A percentile compares a stretch with the other conserved stretches of the same genome.
Evolutionary conservation across 768 basidiomycete genomes (phyloP).

Genomic region (Lactifluus echinatus): DNA sequence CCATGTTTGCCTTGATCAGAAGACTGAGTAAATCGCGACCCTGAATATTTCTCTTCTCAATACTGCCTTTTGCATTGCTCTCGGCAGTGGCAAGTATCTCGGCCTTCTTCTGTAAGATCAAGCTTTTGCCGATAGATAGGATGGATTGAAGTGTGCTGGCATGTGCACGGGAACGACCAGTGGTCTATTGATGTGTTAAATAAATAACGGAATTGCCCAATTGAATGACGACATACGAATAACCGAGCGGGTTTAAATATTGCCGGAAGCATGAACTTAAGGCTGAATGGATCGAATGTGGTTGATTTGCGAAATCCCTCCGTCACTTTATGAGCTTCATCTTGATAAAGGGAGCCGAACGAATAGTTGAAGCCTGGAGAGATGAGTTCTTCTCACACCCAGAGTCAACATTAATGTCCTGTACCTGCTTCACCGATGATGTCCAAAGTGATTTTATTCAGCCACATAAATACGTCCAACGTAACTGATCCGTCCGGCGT

Average conservation of each 20-base stretch:
- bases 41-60: conserved; percentile 28
- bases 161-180: background rate
- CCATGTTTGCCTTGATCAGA: conserved; percentile 56
- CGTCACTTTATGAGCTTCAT: background rate
- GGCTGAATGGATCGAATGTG: conserved; percentile 3
- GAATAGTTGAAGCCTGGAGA: conserved; percentile 12
- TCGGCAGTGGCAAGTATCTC: conserved; percentile 27
- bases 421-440: conserved; percentile 14
- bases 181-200: conserved; percentile 4
- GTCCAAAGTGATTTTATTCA: conserved; percentile 13
- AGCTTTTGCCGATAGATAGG: conserved; percentile 25
- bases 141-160: conserved; percentile 8
- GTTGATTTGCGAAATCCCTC: conserved; percentile 11
- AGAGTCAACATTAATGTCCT: background rate
- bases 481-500: conserved; percentile 1
- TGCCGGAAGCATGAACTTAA: conserved; percentile 6
- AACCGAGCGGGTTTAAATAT: conserved; percentile 1
- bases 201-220: background rate
- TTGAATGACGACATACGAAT: conserved; percentile 7
- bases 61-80: conserved; percentile 18
- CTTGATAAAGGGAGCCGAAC: conserved; percentile 4
- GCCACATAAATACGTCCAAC: conserved; percentile 5
- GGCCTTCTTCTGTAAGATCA: conserved; percentile 29
- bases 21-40: conserved; percentile 52
- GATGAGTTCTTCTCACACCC: background rate